A percentile compares a stretch with the other conserved stretches of the same genome.
Conservation (phyloP, 2,329 filamentous ascomycete genomes). For the Trichoderma brevicompactum region DNA sequence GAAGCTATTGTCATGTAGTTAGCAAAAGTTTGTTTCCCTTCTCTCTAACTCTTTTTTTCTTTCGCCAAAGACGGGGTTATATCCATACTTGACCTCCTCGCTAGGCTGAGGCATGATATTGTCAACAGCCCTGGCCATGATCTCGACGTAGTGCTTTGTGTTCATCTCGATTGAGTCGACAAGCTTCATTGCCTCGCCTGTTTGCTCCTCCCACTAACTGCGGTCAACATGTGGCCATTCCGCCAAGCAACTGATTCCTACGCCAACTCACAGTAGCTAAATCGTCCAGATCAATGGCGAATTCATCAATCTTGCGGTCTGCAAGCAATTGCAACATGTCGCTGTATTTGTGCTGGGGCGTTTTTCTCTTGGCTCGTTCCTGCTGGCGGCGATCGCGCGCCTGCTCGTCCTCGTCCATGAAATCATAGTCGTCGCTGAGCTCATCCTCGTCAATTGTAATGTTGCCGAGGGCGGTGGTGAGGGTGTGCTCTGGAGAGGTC, state of each 20-base stretch:
- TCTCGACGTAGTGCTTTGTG: conserved; percentile 92
- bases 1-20: conserved; percentile 61
- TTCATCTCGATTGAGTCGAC: conserved; percentile 87
- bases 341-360: conserved; percentile 84
- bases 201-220: conserved; percentile 72
- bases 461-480: conserved; percentile 80
- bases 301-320: conserved; percentile 75
- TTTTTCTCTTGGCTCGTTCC: conserved; percentile 53
- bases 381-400: conserved; percentile 55
- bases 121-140: conserved; percentile 87
- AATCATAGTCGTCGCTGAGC: conserved; percentile 87
- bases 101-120: conserved; percentile 79
- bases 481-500: conserved; percentile 68
- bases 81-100: conserved; percentile 71
- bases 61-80: neutral
- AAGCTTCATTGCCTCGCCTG: conserved; percentile 71
- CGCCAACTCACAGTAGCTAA: conserved; percentile 65
- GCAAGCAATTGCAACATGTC: conserved; percentile 84
- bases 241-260: neutral
- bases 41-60: neutral
- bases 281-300: conserved; percentile 89
- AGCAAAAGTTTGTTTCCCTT: neutral
- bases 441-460: conserved; percentile 88
- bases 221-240: conserved; percentile 11
- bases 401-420: conserved; percentile 81